Evolutionary conservation across 106 monocot species (phyloP), one percentile per base, ranked within the genome.

Genomic region (Allium fistulosum): DNA sequence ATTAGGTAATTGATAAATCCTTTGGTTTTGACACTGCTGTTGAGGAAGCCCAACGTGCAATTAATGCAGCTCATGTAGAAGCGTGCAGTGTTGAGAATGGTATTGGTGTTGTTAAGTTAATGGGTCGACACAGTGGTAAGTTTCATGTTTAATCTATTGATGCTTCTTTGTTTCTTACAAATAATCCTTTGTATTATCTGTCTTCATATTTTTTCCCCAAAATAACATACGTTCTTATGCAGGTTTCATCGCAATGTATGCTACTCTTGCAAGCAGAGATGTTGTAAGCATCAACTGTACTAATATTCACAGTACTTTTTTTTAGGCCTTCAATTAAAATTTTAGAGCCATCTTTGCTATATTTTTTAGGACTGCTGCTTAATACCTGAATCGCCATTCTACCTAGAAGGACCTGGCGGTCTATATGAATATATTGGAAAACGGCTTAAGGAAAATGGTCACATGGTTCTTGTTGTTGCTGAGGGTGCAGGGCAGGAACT

Each of bases 401-500:
- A 71, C 62, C 63, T 84, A 60, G 84, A 84, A 63, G 84, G 84
- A 50, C 72, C 70, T 48, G 84, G 84, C 51, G 84, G 84, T 15
- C 77, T 84, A 53, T 74, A 80, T 13, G 77, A 74, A 70, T 80
- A 71, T 59, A 58, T 84, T 11, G 84, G 80, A 51, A 84, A 74
- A 46, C 63, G 77, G 7, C 72, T 84, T 48, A 84, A 80, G 63
- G 84, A 84, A 52, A 74, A 72, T 9, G 84, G 84, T 16, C 84
- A 84, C 61, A 80, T 84, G 84, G 84, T 84, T 67, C 61, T 84
- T 57, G 84, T 84, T 67, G 80, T 84, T 61, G 84, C 84, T 15
- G 84, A 84, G 71, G 84, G 84, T 28, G 84, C 84, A 9, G 84
- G 84, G 28, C 84, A 84, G 49, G 71, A 77, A 15, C 59, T 80